Evolutionary conservation across 2,329 filamentous ascomycete species (phyloP).

Genomic region (Hypoxylon rubiginosum): DNA sequence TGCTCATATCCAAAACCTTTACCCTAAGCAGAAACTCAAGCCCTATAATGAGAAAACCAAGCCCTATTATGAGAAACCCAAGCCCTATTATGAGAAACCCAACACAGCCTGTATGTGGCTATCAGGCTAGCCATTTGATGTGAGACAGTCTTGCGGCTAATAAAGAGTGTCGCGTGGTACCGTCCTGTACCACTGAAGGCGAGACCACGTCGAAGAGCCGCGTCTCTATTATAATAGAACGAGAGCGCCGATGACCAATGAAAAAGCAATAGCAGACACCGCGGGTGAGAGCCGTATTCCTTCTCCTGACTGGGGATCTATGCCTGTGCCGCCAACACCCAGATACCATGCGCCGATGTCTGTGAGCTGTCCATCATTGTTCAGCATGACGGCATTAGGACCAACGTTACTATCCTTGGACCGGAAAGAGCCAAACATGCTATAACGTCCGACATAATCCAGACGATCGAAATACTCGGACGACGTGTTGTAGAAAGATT

Average conservation of each 20-base stretch:
- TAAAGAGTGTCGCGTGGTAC: no score
- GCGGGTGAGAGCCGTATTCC: background rate
- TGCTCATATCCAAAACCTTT: no score
- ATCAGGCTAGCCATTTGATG: no score
- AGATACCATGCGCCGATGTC: constrained; percentile 84
- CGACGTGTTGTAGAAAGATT: constrained; percentile 77
- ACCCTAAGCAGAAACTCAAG: no score
- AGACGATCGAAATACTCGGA: constrained; percentile 75
- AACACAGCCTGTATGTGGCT: no score
- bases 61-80: no score
- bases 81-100: no score
- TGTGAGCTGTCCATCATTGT: constrained; percentile 75
- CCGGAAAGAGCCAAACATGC: constrained; percentile 82
- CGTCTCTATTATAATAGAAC: constrained; percentile 7
- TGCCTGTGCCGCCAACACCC: constrained; percentile 65
- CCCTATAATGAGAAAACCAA: no score
- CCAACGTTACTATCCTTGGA: constrained; percentile 79
- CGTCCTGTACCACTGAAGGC: background rate
- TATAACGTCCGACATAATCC: constrained; percentile 74
- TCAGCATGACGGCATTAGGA: constrained; percentile 78
- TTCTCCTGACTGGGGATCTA: constrained; percentile 52
- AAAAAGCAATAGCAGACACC: constrained; percentile 3
- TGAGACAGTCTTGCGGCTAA: no score
- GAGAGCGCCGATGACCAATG: constrained; percentile 1
- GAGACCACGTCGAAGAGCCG: background rate